phyloP scores from a whole-genome alignment of 2,329 filamentous ascomycete genomes.

The Erysiphe neolycopersici region DNA sequence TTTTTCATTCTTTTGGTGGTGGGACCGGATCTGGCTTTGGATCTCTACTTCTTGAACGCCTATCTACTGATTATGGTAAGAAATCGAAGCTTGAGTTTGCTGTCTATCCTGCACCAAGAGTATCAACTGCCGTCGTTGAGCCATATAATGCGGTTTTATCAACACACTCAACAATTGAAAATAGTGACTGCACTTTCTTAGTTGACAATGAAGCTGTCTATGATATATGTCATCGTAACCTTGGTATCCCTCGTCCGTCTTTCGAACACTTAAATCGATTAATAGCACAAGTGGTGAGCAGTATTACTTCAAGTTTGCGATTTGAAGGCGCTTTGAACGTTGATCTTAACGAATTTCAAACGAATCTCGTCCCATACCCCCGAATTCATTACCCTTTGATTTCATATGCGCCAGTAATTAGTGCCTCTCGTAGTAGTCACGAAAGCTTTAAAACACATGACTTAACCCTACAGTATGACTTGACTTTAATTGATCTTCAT shows the following conservation, averaged over 20 bases:
- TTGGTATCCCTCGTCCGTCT: conserved; percentile 35
- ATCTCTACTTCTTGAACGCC: conserved; percentile 34
- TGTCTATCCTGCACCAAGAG: conserved; percentile 35
- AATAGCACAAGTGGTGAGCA: conserved; percentile 40
- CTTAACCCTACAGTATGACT: conserved; percentile 31
- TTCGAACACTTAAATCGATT: conserved; percentile 39
- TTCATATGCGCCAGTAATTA: conserved; percentile 36
- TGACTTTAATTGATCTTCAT: conserved; percentile 2
- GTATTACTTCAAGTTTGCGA: conserved; percentile 35
- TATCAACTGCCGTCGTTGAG: conserved; percentile 39
- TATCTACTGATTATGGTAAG: conserved; percentile 38
- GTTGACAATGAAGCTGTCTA: conserved; percentile 45
- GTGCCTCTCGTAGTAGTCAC: conserved; percentile 30
- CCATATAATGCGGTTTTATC: conserved; percentile 38
- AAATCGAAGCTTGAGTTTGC: conserved; percentile 42
- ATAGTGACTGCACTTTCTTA: conserved; percentile 40
- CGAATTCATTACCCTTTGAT: conserved; percentile 42
- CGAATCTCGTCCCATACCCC: conserved; percentile 40
- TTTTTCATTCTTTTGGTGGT: conserved; percentile 43
- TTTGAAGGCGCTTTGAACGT: conserved; percentile 42
- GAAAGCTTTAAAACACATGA: conserved; percentile 40
- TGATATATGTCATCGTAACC: conserved; percentile 36
- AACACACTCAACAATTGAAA: conserved; percentile 33
- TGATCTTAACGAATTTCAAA: conserved; percentile 43
- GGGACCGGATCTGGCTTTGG: conserved; percentile 42